Evolutionary conservation across 2,329 filamentous ascomycete genomes (phyloP).

Genomic region (Xylariaceae sp.): DNA sequence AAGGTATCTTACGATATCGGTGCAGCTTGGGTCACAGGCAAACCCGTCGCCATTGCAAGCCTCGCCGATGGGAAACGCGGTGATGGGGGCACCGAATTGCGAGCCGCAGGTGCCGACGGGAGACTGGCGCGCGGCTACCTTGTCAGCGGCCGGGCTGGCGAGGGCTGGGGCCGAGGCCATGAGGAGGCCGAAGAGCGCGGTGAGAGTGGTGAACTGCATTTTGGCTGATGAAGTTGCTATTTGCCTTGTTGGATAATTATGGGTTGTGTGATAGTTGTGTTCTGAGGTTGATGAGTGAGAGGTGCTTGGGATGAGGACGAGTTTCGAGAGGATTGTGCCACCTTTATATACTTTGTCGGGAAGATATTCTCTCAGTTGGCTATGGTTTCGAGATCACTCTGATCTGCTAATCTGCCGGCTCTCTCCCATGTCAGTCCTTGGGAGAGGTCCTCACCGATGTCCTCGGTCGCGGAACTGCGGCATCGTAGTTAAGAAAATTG

Average conservation of each 20-base stretch:
- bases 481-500: background rate
- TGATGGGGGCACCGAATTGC: slow-evolving; percentile 25
- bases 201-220: slow-evolving; percentile 21
- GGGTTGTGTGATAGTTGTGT: background rate
- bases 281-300: background rate
- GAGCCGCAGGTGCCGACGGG: slow-evolving; percentile 23
- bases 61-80: slow-evolving; percentile 21
- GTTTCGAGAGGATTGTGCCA: background rate
- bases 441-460: background rate
- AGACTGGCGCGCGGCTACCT: slow-evolving; percentile 13
- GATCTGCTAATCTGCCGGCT: background rate
- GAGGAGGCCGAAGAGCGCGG: slow-evolving; percentile 21
- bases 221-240: slow-evolving; percentile 2
- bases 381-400: background rate
- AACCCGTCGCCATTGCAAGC: slow-evolving; percentile 22
- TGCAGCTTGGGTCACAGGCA: slow-evolving; percentile 24
- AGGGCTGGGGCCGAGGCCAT: slow-evolving; percentile 21
- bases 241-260: background rate
- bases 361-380: too few relatives aligned
- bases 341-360: slow-evolving; percentile 17
- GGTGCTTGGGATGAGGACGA: slow-evolving; percentile 1
- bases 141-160: slow-evolving; percentile 15
- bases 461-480: too few relatives aligned
- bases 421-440: background rate
- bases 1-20: slow-evolving; percentile 22